Evolutionary conservation across 2,329 filamentous ascomycete genomes (phyloP), one percentile per base, ranked within the genome.

Genomic region (Penicillium polonicum): DNA sequence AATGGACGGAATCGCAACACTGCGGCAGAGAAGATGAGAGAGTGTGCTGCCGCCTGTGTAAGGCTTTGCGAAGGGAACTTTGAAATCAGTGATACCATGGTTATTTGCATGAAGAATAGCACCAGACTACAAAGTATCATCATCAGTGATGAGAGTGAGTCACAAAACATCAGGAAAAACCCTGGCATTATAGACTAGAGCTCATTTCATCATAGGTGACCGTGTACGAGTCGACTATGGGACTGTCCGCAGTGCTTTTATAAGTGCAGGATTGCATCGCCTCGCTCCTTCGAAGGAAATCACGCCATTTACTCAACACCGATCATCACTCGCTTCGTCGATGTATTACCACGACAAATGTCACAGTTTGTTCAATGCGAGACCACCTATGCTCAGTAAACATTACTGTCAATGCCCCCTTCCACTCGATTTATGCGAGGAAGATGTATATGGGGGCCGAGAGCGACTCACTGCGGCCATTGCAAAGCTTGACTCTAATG

Each of bases 71-170:
- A 50, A 39, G 48, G 36, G 21, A 39, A 39, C 23, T 50, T 50
- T 39, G 48, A 50, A 39, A 38, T 27, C 17, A 50, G 23, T 21
- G 48, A 50, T 15, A 50, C 35, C 21, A 50, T 50, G 48, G 48
- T 50, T 15, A 50, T 50, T 39, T 50, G 48, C 35, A 50, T 50
- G 48, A 50, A 50, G 48, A 39, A 50, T 50, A 50, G 35, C 48
- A 50, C 33, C 35, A 50, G 48, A 27, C 25, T 50, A 7, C 35
- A 50, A 39, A 39, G 35, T n/a, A 50, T 50, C 1, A 29, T 50
- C 2, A 50, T 50, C 17, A 50, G 31, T 19, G 48, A 50, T 5
- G 48, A 50, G 23, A 50, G 48, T 46, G 44, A 35, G 44, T 46
- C 8, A 15, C 19, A 21, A 31, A 5, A 17, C 7, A 46, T 3